Percentiles rank a stretch among this genome's conserved stretches.
phyloP scores from a whole-genome alignment of 768 basidiomycete genomes.

The Rhizopogon roseolus region DNA sequence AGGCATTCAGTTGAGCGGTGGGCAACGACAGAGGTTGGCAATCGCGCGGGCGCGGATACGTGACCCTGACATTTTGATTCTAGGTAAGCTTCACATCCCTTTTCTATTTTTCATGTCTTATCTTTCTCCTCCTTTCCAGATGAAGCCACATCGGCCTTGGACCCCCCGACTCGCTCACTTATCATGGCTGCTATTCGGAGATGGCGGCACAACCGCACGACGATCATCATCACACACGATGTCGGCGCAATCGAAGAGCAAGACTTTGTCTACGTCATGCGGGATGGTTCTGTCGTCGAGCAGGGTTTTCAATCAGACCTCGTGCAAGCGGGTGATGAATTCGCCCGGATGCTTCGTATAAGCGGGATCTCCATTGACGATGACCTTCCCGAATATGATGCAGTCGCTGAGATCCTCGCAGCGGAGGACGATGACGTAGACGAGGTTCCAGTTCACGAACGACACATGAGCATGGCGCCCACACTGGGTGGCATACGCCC shows the following conservation, averaged over 20 bases:
- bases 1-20: constrained; percentile 81
- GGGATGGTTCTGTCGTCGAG: constrained; percentile 74
- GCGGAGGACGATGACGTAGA: constrained; percentile 39
- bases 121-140: constrained; percentile 36
- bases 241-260: constrained; percentile 67
- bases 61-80: constrained; percentile 84
- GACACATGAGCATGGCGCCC: constrained; percentile 40
- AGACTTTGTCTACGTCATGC: constrained; percentile 94
- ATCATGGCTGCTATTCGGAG: constrained; percentile 70
- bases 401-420: constrained; percentile 42
- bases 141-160: constrained; percentile 80
- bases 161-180: constrained; percentile 79
- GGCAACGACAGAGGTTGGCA: constrained; percentile 87
- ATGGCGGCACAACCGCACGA: constrained; percentile 68
- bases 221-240: constrained; percentile 78
- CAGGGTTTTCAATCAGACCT: constrained; percentile 81
- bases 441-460: constrained; percentile 21
- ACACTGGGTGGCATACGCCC: constrained; percentile 40
- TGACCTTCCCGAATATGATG: constrained; percentile 29
- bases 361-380: constrained; percentile 48
- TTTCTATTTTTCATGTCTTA: neutral
- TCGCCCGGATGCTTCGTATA: constrained; percentile 66
- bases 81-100: constrained; percentile 53
- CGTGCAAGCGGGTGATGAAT: constrained; percentile 60
- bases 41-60: constrained; percentile 83